Evolutionary conservation across 2,329 filamentous ascomycete genomes (phyloP), one percentile per base, ranked within the genome.

Genomic region (Fusarium verrucosum): DNA sequence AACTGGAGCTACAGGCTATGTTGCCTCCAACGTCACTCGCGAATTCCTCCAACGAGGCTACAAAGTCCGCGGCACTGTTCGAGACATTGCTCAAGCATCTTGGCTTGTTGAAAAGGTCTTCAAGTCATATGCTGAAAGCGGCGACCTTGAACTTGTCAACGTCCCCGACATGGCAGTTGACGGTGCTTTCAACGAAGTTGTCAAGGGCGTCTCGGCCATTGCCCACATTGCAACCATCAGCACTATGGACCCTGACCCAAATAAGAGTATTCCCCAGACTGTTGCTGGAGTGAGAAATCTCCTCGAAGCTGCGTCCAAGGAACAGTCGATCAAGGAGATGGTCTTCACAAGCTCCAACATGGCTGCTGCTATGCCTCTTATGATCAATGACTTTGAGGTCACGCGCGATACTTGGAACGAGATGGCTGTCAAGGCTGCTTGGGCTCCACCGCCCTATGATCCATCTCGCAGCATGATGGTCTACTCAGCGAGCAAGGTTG

Each of bases 1-100:
- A 14, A 83, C 81, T 1, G 81, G 81, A 8, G 77, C 74, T 3
- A 83, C 77, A 43, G 81, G 81, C 30, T 82, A 78, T 62, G 73
- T 84, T 22, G 81, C 72, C 23, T 76, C 76, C 8, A 78, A 83
- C 38, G 70, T 81, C 5, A 70, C 73, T 28, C 67, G 79, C n/a
- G 69, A 77, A 14, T 71, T 83, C 11, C 73, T 83, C 17, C 51
- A 73, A 2, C 69, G 72, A 5, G 80, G 80, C 14, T 82, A 77
- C 62, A 63, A 65, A 9, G 80, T 84, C 7, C 77, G 81, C 19
- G 80, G 80, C n/a, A 82, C 81, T 2, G 76, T 79, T 5, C 77
- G 82, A 11, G 66, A 75, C 41, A 28, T 63, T 5, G 42, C 68
- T 0, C 70, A 74, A 22, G 73, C 73, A 8, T 66, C 73, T 1